Evolutionary conservation across 352 stramenopile species (phyloP).

Genomic region (Discostella stelligera): DNA sequence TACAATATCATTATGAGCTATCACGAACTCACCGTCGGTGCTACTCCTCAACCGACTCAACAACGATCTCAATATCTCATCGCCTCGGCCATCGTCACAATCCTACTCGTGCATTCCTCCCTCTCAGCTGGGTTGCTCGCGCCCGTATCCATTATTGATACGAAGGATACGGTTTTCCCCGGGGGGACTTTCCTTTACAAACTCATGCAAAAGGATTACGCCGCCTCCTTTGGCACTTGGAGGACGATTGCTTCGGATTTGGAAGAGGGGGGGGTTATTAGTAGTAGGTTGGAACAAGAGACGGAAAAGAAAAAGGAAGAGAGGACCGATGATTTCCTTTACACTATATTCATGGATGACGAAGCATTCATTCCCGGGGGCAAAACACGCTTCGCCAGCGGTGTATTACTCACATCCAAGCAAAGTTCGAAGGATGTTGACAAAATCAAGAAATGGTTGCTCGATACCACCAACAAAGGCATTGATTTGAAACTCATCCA

Average conservation of each 20-base stretch:
- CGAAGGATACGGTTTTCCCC: constrained; percentile 47
- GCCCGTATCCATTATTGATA: constrained; percentile 33
- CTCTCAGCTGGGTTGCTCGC: constrained; percentile 54
- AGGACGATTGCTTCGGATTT: constrained; percentile 54
- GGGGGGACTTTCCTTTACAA: constrained; percentile 73
- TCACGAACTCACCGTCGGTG: constrained; percentile 68
- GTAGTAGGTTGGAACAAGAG: constrained; percentile 20
- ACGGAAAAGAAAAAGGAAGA: not conserved
- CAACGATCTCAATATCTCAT: constrained; percentile 56
- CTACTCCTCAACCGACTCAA: constrained; percentile 47
- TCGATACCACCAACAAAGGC: constrained; percentile 21
- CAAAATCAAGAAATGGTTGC: constrained; percentile 29
- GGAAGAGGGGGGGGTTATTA: not conserved
- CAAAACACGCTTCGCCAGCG: constrained; percentile 56
- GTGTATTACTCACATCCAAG: constrained; percentile 37
- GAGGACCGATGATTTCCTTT: constrained; percentile 53
- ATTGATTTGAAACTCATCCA: not conserved
- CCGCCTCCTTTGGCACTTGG: constrained; percentile 45
- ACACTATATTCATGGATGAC: constrained; percentile 74
- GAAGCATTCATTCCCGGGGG: constrained; percentile 43
- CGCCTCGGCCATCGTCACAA: constrained; percentile 58
- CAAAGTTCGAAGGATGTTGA: not conserved
- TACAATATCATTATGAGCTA: not conserved
- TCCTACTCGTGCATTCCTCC: constrained; percentile 45
- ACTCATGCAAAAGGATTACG: constrained; percentile 65